A percentile compares a stretch with the other conserved stretches of the same genome.
These are phyloP conservation scores for Hypoxylon sp. DNA, from an alignment of 2,329 filamentous ascomycete genomes.

Conservation along the genomic window DNA sequence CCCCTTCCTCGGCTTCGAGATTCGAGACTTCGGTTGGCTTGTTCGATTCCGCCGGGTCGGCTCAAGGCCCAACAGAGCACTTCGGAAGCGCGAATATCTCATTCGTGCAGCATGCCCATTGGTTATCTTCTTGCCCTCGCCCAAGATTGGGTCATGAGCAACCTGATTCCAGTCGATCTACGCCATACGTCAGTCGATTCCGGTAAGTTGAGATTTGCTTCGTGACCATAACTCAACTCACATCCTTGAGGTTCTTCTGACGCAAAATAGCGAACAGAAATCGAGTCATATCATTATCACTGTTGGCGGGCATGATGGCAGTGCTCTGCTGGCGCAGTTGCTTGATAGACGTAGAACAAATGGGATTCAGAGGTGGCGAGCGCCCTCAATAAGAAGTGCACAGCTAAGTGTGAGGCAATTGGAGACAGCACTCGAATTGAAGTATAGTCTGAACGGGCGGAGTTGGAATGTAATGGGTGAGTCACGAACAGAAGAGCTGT, in stretches of 20 bases:
- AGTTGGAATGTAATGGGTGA: constrained; percentile 56
- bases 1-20: constrained; percentile 64
- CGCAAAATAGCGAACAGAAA: constrained; percentile 72
- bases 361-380: constrained; percentile 37
- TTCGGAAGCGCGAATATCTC: constrained; percentile 69
- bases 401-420: constrained; percentile 46
- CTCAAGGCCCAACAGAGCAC: constrained; percentile 63
- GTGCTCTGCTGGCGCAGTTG: constrained; percentile 24
- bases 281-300: constrained; percentile 70
- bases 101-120: constrained; percentile 74
- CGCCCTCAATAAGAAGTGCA: constrained; percentile 51
- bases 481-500: constrained; percentile 56
- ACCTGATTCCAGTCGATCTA: constrained; percentile 74
- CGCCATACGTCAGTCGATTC: constrained; percentile 36
- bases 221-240: constrained; percentile 56
- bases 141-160: constrained; percentile 67
- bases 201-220: neutral
- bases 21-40: constrained; percentile 57
- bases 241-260: constrained; percentile 73
- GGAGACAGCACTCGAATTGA: constrained; percentile 41
- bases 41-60: constrained; percentile 64
- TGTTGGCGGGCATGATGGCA: constrained; percentile 66
- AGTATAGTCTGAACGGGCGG: constrained; percentile 52
- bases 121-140: constrained; percentile 67
- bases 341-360: constrained; percentile 25